A percentile compares a stretch with the other conserved stretches of the same genome.
Evolutionary conservation across 805 yeast species (phyloP).

Genomic region (Kazachstania bromeliacearum): DNA sequence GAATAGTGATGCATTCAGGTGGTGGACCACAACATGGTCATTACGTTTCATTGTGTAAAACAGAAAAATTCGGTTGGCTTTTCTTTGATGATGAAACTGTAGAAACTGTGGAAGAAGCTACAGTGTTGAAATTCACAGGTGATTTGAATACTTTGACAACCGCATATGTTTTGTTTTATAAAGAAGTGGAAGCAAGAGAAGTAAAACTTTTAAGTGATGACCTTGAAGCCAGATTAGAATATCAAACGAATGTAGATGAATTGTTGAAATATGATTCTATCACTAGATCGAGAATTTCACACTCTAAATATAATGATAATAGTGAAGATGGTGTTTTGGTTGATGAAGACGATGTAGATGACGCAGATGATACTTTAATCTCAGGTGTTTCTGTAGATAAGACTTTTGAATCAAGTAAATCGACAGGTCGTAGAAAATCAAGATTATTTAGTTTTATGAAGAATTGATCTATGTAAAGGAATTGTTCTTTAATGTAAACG

Average conservation of each 20-base stretch:
- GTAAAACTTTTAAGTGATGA: not conserved
- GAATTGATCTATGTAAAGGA: too few relatives aligned
- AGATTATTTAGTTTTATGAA: slow-evolving; percentile 7
- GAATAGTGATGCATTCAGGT: slow-evolving; percentile 88
- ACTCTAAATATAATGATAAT: not conserved
- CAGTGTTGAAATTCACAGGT: slow-evolving; percentile 79
- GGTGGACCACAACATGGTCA: slow-evolving; percentile 98
- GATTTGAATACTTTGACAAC: slow-evolving; percentile 80
- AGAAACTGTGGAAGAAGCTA: slow-evolving; percentile 72
- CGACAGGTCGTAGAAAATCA: slow-evolving; percentile 2
- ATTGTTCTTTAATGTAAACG: too few relatives aligned
- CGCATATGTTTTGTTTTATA: slow-evolving; percentile 82
- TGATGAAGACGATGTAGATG: not conserved
- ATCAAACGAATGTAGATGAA: slow-evolving; percentile 16
- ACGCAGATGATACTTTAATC: not conserved
- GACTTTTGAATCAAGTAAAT: slow-evolving; percentile 1
- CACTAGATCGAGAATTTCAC: slow-evolving; percentile 4
- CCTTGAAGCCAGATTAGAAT: not conserved
- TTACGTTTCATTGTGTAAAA: slow-evolving; percentile 78
- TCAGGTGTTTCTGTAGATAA: not conserved
- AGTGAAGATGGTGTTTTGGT: not conserved
- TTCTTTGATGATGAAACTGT: slow-evolving; percentile 93
- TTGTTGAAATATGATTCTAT: slow-evolving; percentile 19
- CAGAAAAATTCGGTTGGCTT: slow-evolving; percentile 75
- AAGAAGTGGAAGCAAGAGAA: slow-evolving; percentile 34